Evolutionary conservation across 352 stramenopile species (phyloP).

Genomic region (Phytopythium mirpurense): DNA sequence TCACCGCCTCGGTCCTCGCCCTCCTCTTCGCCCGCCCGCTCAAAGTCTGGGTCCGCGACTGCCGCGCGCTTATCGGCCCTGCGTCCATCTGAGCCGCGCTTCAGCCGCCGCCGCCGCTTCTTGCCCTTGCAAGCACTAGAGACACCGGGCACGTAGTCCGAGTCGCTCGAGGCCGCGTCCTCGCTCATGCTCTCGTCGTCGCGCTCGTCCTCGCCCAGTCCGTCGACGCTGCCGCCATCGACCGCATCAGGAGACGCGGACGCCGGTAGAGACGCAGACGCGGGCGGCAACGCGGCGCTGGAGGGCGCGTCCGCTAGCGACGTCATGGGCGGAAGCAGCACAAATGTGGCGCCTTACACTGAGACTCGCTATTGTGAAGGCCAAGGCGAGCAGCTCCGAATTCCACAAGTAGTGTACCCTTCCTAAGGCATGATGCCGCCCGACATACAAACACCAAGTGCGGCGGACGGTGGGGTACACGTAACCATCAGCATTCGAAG

Average conservation of each 20-base stretch:
- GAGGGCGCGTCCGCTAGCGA: not conserved
- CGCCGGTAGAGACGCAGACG: no score
- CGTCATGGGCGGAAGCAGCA: no score
- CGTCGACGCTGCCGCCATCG: no score
- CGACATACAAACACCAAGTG: no score
- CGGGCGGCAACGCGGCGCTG: not conserved
- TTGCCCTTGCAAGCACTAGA: conserved; percentile 9
- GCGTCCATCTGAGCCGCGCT: conserved; percentile 4
- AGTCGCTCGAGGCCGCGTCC: conserved; percentile 21
- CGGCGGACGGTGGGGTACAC: no score
- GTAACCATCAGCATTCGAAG: no score
- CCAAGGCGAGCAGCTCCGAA: no score
- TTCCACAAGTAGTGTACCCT: no score
- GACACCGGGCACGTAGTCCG: conserved; percentile 24
- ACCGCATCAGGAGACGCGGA: not conserved
- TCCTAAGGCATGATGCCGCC: no score
- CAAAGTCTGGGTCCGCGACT: not conserved
- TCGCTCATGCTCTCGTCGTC: conserved; percentile 5
- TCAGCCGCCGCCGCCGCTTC: conserved; percentile 16
- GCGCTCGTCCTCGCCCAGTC: no score
- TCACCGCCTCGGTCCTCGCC: not conserved
- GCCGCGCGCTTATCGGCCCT: conserved; percentile 1
- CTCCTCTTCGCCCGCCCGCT: conserved; percentile 4
- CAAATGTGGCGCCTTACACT: no score
- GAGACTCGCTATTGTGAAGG: no score